Base-by-base conservation (phyloP, 2,329 filamentous ascomycete species). In the Fusarium torulosum region DNA sequence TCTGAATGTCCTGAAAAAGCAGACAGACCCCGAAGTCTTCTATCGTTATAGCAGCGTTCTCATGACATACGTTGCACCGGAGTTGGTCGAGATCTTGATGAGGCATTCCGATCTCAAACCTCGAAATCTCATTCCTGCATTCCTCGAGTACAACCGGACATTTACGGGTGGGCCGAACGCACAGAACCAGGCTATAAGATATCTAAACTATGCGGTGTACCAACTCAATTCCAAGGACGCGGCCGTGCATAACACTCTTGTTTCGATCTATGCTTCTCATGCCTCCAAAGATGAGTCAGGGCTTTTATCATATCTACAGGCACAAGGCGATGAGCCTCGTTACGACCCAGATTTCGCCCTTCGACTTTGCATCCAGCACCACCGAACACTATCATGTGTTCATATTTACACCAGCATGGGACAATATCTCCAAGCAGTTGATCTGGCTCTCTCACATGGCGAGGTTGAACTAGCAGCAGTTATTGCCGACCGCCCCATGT, bases 381-480 rank as follows among this genome's bases (percentile, higher is more conserved):
- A 94, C 70, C 91, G 96, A 43, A 94, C 97, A 2, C 90, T 97
- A 66, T 96, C 93, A 15, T 97, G 94, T 75, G 95, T 98, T 7
- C 94, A 98, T 78, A 97, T 99, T 66, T 99, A 98, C 82, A 97
- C 92, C 56, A 92, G 90, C 63, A 99, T 99, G 95, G 91, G 91
- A 1, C 94, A 98, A 77, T 97, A 97, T 75, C 87, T 93, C 19
- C 93, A 96, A 78, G 95, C 95, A 2, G 96, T 99, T 6, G 93
- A 97, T 74, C 86, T 99, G 6, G 96, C 96, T 1, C 85, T 99
- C 33, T 92, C 94, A 45, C 93, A 98, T 76, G 87, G 94, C 72
- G 91, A 97, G 75, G 88, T 97, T 49, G 94, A 97, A 64, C 89
- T 98, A 8, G 96, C 96, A 2, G 90, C 93, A 25, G 88, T 92